Percentiles rank a stretch among this genome's conserved stretches.
Conservation (phyloP, 345 rosid species). For the Boechera retrofracta region DNA sequence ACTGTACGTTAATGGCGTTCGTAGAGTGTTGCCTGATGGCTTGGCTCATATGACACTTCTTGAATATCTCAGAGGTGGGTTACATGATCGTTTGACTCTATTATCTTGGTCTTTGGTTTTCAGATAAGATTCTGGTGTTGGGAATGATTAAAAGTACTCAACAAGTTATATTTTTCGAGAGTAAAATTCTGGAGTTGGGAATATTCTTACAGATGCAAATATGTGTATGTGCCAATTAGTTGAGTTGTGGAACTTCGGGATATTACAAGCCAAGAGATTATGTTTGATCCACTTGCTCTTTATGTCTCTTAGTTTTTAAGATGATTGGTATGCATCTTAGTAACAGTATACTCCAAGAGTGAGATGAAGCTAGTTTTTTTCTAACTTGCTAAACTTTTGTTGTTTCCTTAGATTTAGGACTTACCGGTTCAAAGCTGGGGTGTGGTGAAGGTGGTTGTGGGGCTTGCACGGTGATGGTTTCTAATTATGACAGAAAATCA, state of each 20-base stretch:
- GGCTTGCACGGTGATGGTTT: constrained; percentile 94
- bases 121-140: no score
- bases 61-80: constrained; percentile 84
- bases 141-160: no score
- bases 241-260: no score
- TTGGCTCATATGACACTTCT: constrained; percentile 90
- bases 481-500: constrained; percentile 55
- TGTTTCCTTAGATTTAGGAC: constrained; percentile 49
- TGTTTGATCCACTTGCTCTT: no score
- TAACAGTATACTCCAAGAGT: constrained; percentile 9
- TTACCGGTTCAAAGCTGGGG: constrained; percentile 93
- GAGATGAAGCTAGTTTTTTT: background rate
- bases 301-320: no score
- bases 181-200: no score
- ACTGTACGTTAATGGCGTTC: constrained; percentile 81
- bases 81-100: background rate
- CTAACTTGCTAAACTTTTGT: background rate
- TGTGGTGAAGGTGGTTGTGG: constrained; percentile 99
- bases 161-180: background rate
- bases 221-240: no score
- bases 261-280: no score
- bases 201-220: no score
- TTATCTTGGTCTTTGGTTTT: no score
- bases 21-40: constrained; percentile 82
- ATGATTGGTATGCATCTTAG: background rate